Evolutionary conservation across 2,329 filamentous ascomycete species (phyloP).

Genomic region (Stagonosporopsis tanaceti): DNA sequence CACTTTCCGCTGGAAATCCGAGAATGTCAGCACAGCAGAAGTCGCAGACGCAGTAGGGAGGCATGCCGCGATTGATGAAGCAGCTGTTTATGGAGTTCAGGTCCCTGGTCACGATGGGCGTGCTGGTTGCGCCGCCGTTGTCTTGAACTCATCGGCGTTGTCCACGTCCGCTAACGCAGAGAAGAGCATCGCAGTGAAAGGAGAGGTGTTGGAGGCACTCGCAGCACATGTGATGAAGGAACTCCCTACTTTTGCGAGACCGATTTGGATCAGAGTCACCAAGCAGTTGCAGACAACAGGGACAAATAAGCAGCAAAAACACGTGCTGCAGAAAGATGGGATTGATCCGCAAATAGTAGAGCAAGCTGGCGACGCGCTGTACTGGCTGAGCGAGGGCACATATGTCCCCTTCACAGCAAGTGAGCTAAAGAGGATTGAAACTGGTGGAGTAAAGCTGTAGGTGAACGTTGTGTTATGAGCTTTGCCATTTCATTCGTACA

Average conservation of each 20-base stretch:
- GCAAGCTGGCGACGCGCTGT: constrained; percentile 48
- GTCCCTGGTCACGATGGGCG: constrained; percentile 56
- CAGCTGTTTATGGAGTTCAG: constrained; percentile 56
- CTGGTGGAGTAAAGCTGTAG: constrained; percentile 41
- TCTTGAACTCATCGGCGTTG: constrained; percentile 34
- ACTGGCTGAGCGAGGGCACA: constrained; percentile 49
- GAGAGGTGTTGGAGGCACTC: constrained; percentile 29
- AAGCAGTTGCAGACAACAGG: constrained; percentile 54
- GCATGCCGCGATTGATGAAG: constrained; percentile 51
- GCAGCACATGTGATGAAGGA: constrained; percentile 49
- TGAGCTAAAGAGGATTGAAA: constrained; percentile 38
- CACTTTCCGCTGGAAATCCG: constrained; percentile 54
- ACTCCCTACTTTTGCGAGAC: constrained; percentile 55
- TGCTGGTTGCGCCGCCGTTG: constrained; percentile 55
- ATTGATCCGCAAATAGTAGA: constrained; percentile 52
- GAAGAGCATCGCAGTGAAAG: constrained; percentile 21
- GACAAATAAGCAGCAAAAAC: constrained; percentile 58
- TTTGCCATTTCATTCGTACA: background rate
- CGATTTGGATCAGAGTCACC: constrained; percentile 54
- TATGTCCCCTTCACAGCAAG: constrained; percentile 39
- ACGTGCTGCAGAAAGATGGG: constrained; percentile 51
- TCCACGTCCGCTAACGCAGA: constrained; percentile 1
- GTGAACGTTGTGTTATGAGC: background rate
- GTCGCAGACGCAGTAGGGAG: constrained; percentile 52
- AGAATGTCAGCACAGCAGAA: constrained; percentile 57